phyloP scores from a whole-genome alignment of 139 green algal species.

The Nannochloris sp. region DNA sequence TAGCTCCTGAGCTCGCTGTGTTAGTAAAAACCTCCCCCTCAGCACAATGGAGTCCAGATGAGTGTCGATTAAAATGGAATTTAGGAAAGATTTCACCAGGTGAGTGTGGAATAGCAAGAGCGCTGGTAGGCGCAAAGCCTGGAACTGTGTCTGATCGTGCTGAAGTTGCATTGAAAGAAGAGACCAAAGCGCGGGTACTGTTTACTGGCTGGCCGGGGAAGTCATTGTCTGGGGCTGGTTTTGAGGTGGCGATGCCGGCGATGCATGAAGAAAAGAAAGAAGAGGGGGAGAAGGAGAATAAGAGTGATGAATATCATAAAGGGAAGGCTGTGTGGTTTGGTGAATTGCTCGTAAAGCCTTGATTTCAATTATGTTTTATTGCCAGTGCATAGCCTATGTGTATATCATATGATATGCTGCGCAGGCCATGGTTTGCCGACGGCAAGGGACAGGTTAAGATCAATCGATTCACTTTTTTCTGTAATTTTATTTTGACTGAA shows the following conservation, averaged over 20 bases:
- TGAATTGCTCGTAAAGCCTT: slow-evolving; percentile 1
- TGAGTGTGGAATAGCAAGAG: not conserved
- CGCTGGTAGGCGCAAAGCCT: slow-evolving; percentile 8
- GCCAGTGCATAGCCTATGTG: not conserved
- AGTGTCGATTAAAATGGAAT: slow-evolving; percentile 15
- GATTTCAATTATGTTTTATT: not conserved
- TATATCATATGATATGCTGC: not conserved
- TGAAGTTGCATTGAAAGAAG: not conserved
- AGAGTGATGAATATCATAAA: not conserved
- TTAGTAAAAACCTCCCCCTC: slow-evolving; percentile 13
- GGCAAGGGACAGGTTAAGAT: not conserved
- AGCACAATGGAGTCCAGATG: slow-evolving; percentile 8
- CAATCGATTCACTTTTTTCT: not conserved
- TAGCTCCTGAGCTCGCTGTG: slow-evolving; percentile 7
- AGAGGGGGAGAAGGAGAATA: too few species aligned
- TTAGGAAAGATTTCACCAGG: slow-evolving; percentile 8
- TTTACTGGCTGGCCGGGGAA: slow-evolving; percentile 10
- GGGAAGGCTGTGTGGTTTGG: slow-evolving; percentile 12
- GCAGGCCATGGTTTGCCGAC: too few species aligned
- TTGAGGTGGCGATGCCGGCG: slow-evolving; percentile 11
- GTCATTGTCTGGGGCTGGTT: slow-evolving; percentile 18
- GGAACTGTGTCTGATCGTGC: not conserved
- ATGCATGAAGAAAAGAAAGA: too few species aligned
- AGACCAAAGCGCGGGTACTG: slow-evolving; percentile 5
- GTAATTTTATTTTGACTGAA: not conserved